Evolutionary conservation across 2,329 filamentous ascomycete genomes (phyloP).

Genomic region (Leptographium galeiforme): DNA sequence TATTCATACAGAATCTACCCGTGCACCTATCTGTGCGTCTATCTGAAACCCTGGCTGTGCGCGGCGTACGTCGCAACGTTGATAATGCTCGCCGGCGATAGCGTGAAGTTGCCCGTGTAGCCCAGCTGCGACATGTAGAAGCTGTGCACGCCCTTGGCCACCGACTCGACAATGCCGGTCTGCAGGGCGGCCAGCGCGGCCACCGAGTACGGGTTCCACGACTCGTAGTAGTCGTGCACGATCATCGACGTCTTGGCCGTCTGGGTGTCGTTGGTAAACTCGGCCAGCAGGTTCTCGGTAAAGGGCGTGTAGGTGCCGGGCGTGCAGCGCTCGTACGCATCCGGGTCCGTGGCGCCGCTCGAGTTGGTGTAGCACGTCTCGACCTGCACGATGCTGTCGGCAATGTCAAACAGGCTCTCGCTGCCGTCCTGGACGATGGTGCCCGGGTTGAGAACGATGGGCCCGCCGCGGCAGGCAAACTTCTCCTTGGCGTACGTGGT

Average conservation of each 20-base stretch:
- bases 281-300: neutral
- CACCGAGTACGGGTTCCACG: constrained; percentile 4
- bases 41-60: neutral
- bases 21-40: too few species aligned
- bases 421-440: constrained; percentile 6
- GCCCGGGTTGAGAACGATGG: constrained; percentile 10
- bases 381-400: constrained; percentile 9
- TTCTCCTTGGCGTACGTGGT: constrained; percentile 5
- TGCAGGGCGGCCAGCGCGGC: constrained; percentile 2
- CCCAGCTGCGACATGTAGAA: constrained; percentile 8
- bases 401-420: constrained; percentile 9
- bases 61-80: constrained; percentile 7
- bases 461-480: constrained; percentile 3
- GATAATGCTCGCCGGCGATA: constrained; percentile 6
- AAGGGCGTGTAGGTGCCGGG: constrained; percentile 8
- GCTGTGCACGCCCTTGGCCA: constrained; percentile 8
- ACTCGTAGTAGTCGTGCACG: constrained; percentile 11
- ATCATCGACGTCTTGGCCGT: constrained; percentile 9
- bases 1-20: too few species aligned
- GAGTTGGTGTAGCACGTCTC: constrained; percentile 12
- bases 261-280: neutral
- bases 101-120: constrained; percentile 8
- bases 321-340: constrained; percentile 6
- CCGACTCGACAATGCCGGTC: constrained; percentile 1
- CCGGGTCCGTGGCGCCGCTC: constrained; percentile 6